Evolutionary conservation across 345 rosid species (phyloP).

Genomic region (Litchi chinensis): DNA sequence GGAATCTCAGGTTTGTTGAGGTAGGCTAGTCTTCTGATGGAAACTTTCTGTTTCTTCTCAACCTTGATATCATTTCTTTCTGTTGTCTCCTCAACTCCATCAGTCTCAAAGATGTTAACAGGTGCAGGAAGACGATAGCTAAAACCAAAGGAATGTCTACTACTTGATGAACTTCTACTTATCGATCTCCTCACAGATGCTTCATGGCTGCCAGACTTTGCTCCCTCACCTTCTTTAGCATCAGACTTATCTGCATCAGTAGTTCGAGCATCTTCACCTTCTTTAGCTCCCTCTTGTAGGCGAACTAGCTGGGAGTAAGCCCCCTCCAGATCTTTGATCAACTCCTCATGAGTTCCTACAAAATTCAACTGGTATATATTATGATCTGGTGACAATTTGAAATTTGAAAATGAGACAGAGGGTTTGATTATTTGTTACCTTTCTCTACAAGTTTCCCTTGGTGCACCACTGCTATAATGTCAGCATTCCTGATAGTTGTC

Average conservation of each 20-base stretch:
- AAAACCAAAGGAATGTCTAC: conserved; percentile 44
- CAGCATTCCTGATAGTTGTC: conserved; percentile 77
- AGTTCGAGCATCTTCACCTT: conserved; percentile 25
- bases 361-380: not conserved
- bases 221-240: conserved; percentile 13
- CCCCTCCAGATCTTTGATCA: conserved; percentile 66
- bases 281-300: conserved; percentile 67
- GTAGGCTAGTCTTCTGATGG: conserved; percentile 56
- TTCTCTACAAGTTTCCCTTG: conserved; percentile 75
- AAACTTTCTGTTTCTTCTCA: conserved; percentile 47
- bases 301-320: conserved; percentile 75
- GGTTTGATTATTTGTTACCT: conserved; percentile 45
- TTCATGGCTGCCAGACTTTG: conserved; percentile 34
- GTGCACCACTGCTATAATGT: conserved; percentile 72
- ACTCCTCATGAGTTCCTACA: conserved; percentile 61
- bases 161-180: conserved; percentile 47
- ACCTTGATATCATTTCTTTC: not conserved
- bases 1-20: conserved; percentile 80
- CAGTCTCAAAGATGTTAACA: conserved; percentile 25
- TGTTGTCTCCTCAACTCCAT: conserved; percentile 14
- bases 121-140: conserved; percentile 38
- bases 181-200: conserved; percentile 35
- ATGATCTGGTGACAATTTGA: not conserved
- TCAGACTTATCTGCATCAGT: conserved; percentile 13
- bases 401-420: not conserved